Base-by-base conservation (phyloP, 306 rosid genomes). In the Cajanus cajan region DNA sequence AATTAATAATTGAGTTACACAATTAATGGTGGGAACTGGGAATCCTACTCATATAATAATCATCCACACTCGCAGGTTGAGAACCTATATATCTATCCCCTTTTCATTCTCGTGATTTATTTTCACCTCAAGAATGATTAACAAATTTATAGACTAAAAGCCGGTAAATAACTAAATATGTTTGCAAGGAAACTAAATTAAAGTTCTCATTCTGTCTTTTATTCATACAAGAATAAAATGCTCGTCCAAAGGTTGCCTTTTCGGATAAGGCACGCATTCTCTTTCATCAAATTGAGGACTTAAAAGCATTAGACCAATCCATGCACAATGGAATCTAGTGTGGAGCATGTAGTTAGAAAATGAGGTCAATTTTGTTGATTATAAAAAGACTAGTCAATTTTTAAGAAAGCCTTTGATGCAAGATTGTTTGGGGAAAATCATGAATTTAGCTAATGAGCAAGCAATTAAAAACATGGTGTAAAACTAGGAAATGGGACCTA, bases 1-100 rank as follows among this genome's bases (percentile, higher is more conserved):
- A 81, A 41, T 54, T 68, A 58, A 71, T 80, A 66, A 82, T 84
- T 80, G 82, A 78, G 44, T 78, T 65, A 81, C 85, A 82, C 85
- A 85, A 74, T 62, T 33, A 55, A 66, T 78, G 82, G 89, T 92
- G 92, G 89, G 73, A 82, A 79, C 87, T 92, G 92, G 89, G 73
- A 82, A 79, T 89, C 89, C 92, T 76, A 82, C 81, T 83, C 89
- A 41, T 82, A 79, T 47, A 52, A 74, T 50, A 41, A 82, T 71
- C 57, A 28, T 28, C 31, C 31, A 28, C 86, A 77, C 71, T 71
- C 47, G 19, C 24, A 31, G 24, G 33, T 73, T 64, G 15, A 73
- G n/a, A 62, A 28, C 61, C 33, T 44, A 48, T 33, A 74, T 79
- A 41, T 37, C 70, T 79, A 36, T 37, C 69, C 82, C 80, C 88